A percentile compares a stretch with the other conserved stretches of the same genome.
phyloP scores from a whole-genome alignment of 2,329 filamentous ascomycete genomes.

The Claviceps paspali region DNA sequence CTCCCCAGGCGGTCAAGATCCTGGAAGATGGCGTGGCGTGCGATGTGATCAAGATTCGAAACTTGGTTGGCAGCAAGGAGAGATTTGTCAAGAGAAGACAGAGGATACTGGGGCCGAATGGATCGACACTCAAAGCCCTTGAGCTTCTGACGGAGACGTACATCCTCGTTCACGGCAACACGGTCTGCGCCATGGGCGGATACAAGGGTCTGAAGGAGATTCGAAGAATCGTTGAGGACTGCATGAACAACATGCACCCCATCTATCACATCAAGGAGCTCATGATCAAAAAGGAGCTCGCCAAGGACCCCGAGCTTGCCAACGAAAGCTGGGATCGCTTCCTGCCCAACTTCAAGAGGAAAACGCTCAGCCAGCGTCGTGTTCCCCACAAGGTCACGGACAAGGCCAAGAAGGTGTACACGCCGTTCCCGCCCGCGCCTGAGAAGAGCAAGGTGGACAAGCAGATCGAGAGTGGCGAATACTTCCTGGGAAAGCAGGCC shows the following conservation, averaged over 20 bases:
- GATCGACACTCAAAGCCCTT: constrained; percentile 83
- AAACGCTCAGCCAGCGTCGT: constrained; percentile 69
- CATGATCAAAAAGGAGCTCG: constrained; percentile 86
- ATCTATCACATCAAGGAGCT: constrained; percentile 68
- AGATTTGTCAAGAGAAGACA: constrained; percentile 91
- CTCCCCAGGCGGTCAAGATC: constrained; percentile 86
- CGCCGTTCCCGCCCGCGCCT: constrained; percentile 87
- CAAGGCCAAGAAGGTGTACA: constrained; percentile 89
- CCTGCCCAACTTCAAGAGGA: constrained; percentile 92
- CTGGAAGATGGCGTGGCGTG: constrained; percentile 82
- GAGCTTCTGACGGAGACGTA: constrained; percentile 86
- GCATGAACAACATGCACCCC: constrained; percentile 93
- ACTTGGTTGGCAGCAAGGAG: constrained; percentile 82
- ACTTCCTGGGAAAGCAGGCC: constrained; percentile 84
- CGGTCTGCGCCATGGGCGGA: constrained; percentile 78
- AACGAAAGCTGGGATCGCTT: constrained; percentile 93
- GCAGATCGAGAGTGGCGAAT: constrained; percentile 96
- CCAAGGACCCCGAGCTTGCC: constrained; percentile 73
- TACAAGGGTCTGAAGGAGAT: constrained; percentile 92
- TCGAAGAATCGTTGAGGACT: constrained; percentile 78
- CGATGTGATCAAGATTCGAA: constrained; percentile 93
- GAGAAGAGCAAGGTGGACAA: constrained; percentile 98
- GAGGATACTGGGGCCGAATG: constrained; percentile 79
- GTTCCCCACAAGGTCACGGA: constrained; percentile 77
- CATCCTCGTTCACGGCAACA: constrained; percentile 92